Conservation (phyloP, 1,139 yeast genomes). For the Candida sp. region DNA sequence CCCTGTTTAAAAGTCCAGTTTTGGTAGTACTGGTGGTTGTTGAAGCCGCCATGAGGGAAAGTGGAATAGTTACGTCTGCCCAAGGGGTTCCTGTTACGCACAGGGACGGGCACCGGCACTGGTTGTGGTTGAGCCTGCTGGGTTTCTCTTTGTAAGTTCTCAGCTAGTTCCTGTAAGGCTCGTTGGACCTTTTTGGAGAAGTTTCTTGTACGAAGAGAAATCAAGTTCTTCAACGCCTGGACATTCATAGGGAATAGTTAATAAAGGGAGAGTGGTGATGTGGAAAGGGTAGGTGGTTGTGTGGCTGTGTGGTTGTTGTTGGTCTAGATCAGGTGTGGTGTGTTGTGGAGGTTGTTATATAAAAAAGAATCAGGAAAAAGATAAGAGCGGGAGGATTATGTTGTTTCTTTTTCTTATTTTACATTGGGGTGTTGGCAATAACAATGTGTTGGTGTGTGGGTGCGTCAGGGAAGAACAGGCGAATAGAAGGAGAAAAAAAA, state of each 20-base stretch:
- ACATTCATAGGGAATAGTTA: constrained; percentile 9
- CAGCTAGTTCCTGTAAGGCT: constrained; percentile 36
- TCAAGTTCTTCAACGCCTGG: constrained; percentile 18
- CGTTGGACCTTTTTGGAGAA: constrained; percentile 30
- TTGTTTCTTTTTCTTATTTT: no score
- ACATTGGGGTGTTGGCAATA: no score
- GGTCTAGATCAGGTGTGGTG: not conserved
- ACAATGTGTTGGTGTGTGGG: no score
- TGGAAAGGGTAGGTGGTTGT: not conserved
- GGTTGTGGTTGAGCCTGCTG: constrained; percentile 22
- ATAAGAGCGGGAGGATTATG: no score
- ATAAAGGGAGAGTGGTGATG: not conserved
- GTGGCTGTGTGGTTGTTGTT: not conserved
- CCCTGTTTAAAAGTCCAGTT: constrained; percentile 10
- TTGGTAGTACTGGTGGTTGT: constrained; percentile 3
- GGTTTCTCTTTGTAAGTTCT: constrained; percentile 20
- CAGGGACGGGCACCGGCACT: constrained; percentile 19
- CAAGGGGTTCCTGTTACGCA: constrained; percentile 2
- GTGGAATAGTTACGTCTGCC: constrained; percentile 4
- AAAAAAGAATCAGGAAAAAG: no score
- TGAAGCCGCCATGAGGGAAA: not conserved
- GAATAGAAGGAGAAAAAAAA: no score
- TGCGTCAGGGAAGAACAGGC: no score
- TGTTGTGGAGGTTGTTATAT: no score
- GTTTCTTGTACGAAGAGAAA: constrained; percentile 27